These are phyloP conservation scores for Claviceps africana DNA, from an alignment of 2,329 filamentous ascomycete species.

Conservation along the genomic window DNA sequence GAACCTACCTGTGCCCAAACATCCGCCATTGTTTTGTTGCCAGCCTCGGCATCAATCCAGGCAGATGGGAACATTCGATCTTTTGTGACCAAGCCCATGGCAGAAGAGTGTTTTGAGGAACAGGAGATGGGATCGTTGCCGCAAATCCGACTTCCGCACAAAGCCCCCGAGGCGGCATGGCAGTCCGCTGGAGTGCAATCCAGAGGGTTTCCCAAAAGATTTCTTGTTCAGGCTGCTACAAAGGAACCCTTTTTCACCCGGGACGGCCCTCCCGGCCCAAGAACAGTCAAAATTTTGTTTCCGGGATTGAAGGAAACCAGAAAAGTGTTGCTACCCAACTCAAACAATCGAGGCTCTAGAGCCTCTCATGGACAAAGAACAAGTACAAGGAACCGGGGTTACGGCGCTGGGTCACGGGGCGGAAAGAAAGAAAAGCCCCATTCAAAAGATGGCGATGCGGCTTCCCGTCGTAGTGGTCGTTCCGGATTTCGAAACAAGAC, in stretches of 20 bases:
- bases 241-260: constrained; percentile 22
- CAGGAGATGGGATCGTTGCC: constrained; percentile 70
- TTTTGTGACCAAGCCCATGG: constrained; percentile 51
- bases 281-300: constrained; percentile 25
- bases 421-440: constrained; percentile 21
- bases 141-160: constrained; percentile 50
- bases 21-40: constrained; percentile 59
- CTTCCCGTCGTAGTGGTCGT: constrained; percentile 19
- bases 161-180: constrained; percentile 49
- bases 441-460: constrained; percentile 11
- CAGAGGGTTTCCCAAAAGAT: constrained; percentile 39
- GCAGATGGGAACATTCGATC: constrained; percentile 27
- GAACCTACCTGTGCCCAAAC: constrained; percentile 37
- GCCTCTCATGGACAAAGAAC: constrained; percentile 6
- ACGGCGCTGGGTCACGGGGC: constrained; percentile 16
- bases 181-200: constrained; percentile 38
- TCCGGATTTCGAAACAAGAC: constrained; percentile 26
- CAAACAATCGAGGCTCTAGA: constrained; percentile 18
- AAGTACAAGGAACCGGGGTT: constrained; percentile 18
- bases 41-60: constrained; percentile 13
- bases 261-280: constrained; percentile 20
- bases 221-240: constrained; percentile 26
- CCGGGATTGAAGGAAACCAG: constrained; percentile 27
- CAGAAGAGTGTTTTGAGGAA: constrained; percentile 68
- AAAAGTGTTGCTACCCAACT: constrained; percentile 24